A percentile compares a stretch with the other conserved stretches of the same genome.
Conservation (phyloP, 441 rosid genomes). For the Aquilaria agallochum region DNA sequence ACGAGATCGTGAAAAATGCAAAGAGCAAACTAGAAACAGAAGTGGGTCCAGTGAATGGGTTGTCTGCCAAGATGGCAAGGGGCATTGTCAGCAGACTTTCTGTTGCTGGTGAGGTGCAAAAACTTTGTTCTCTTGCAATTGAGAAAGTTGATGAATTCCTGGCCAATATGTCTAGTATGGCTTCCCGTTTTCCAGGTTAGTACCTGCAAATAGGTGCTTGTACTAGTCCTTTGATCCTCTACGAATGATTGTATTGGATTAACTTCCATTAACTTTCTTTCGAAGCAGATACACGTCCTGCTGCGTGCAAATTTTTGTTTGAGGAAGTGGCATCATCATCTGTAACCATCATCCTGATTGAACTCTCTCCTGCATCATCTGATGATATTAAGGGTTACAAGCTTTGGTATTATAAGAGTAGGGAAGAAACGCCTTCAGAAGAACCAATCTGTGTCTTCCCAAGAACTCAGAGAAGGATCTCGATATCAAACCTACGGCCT, state of each 20-base stretch:
- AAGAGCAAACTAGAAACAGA: conserved; percentile 81
- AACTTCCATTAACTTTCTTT: conserved; percentile 15
- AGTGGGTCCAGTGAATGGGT: conserved; percentile 76
- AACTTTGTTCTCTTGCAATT: conserved; percentile 74
- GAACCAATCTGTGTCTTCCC: conserved; percentile 62
- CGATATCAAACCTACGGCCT: conserved; percentile 74
- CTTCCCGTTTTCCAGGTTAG: conserved; percentile 50
- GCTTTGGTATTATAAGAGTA: conserved; percentile 80
- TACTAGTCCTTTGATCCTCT: conserved; percentile 1
- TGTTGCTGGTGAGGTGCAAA: conserved; percentile 73
- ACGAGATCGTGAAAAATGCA: conserved; percentile 64
- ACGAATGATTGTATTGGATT: conserved; percentile 10
- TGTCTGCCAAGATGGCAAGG: conserved; percentile 73
- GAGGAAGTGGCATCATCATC: conserved; percentile 74
- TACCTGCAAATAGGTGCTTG: conserved; percentile 1
- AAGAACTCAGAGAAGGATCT: conserved; percentile 73
- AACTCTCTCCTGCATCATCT: conserved; percentile 42
- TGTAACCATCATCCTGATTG: conserved; percentile 66
- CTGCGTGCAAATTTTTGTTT: conserved; percentile 87
- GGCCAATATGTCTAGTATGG: conserved; percentile 31
- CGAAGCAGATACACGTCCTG: conserved; percentile 77
- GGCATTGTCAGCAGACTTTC: conserved; percentile 95
- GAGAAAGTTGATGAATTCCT: conserved; percentile 71
- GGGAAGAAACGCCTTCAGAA: conserved; percentile 54
- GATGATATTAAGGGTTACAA: conserved; percentile 71